Evolutionary conservation across 208 protist genomes (phyloP), one percentile per base, ranked within the genome.

Genomic region (Trypanosoma melophagium): DNA sequence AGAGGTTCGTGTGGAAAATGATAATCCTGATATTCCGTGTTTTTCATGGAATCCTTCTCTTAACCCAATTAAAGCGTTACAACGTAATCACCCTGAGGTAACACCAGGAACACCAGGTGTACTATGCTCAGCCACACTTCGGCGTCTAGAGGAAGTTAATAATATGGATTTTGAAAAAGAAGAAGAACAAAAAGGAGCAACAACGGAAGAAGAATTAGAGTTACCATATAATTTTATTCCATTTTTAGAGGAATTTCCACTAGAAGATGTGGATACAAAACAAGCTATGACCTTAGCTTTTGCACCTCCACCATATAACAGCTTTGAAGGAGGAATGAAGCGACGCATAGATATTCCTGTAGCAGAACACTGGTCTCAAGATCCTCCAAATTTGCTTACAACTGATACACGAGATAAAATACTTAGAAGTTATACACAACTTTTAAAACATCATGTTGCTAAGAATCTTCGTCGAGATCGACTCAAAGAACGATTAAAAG

Each of bases 381-480:
- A 99, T 67, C 97, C 98, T 58, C 95, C 98, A 1, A 80, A 83
- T 28, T 62, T 93, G 28, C 69, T 84, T 3, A 77, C 84, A 35
- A 71, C 51, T 3, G 84, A 90, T 69, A 77, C 73, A 51, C 77
- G 82, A 12, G 88, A 96, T 63, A 99, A 98, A 74, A 96, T 98
- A 14, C 84, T 98, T 60, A 98, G 99, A 55, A 98, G 90, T 54
- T 99, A 99, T 84, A 99, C 99, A 69, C 99, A 99, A 89, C 74
- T 99, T 12, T 93, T 99, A 22, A 99, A 99, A 83, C 97, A 97
- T 77, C 98, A 98, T 71, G 98, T 99, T 10, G 91, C 99, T 44
- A 99, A 99, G 53, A 92, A 98, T 60, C 80, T 99, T 40, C 94
- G 99, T 74, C 83, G 95, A 41, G 79, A 94, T 38, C 74, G 78